phyloP scores from a whole-genome alignment of 176 grass and related monocot species.

The Oryza meyeriana region DNA sequence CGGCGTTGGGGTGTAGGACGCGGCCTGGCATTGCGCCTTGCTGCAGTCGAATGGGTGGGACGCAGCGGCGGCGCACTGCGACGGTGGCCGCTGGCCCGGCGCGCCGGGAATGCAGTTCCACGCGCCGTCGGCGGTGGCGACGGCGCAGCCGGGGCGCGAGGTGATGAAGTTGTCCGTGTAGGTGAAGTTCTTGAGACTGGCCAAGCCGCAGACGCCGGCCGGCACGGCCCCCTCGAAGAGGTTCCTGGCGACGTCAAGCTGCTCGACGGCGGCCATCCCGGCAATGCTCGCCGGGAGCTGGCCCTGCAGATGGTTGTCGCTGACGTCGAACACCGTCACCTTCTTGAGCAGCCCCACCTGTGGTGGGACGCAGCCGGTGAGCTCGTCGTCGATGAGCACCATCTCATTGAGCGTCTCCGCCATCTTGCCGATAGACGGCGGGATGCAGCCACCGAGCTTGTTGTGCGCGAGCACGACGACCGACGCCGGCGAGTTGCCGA shows the following conservation, averaged over 20 bases:
- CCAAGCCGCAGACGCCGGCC: conserved; percentile 40
- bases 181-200: conserved; percentile 51
- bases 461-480: conserved; percentile 92
- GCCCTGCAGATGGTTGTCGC: conserved; percentile 61
- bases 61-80: conserved; percentile 52
- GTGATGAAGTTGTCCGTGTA: conserved; percentile 79
- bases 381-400: conserved; percentile 60
- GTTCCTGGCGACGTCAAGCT: conserved; percentile 66
- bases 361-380: conserved; percentile 56
- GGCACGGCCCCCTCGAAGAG: conserved; percentile 56
- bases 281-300: conserved; percentile 27
- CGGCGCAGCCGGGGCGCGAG: conserved; percentile 30
- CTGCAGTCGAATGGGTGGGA: conserved; percentile 73
- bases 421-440: conserved; percentile 62
- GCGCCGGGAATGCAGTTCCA: conserved; percentile 73
- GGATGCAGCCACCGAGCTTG: conserved; percentile 62
- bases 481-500: conserved; percentile 73
- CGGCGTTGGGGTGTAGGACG: conserved; percentile 18
- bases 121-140: conserved; percentile 40
- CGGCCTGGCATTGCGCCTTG: conserved; percentile 61
- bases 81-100: conserved; percentile 29
- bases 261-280: conserved; percentile 43
- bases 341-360: conserved; percentile 52
- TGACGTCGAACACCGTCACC: conserved; percentile 81
- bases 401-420: conserved; percentile 67